Conservation (phyloP, 257 asterid species). For the Plantago major region DNA sequence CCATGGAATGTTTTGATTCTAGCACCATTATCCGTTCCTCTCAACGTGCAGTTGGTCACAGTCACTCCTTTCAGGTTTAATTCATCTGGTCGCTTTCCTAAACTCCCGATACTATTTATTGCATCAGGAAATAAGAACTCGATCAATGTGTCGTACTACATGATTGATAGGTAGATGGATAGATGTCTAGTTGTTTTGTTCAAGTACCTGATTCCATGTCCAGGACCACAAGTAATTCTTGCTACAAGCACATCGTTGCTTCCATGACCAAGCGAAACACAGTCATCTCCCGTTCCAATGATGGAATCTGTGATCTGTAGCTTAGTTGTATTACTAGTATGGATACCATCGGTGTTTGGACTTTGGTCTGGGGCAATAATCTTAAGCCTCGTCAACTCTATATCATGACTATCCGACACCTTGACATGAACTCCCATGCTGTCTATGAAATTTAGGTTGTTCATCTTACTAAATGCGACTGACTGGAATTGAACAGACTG, state of each 20-base stretch:
- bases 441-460: conserved; percentile 35
- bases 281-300: conserved; percentile 62
- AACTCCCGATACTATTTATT: conserved; percentile 55
- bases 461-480: conserved; percentile 20
- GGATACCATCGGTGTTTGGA: conserved; percentile 84
- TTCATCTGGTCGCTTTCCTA: conserved; percentile 57
- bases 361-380: conserved; percentile 62
- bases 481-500: conserved; percentile 39
- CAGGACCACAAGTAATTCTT: conserved; percentile 48
- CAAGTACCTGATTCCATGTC: conserved; percentile 59
- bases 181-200: neutral
- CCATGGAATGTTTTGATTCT: conserved; percentile 63
- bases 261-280: conserved; percentile 52
- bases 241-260: conserved; percentile 25
- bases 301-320: conserved; percentile 30
- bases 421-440: conserved; percentile 68
- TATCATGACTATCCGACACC: conserved; percentile 32
- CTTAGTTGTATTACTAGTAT: conserved; percentile 33
- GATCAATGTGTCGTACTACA: neutral
- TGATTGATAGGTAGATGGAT: neutral
- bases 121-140: too few species aligned
- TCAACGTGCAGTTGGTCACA: conserved; percentile 46
- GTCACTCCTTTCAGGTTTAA: conserved; percentile 29
- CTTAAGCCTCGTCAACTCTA: conserved; percentile 24
- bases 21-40: conserved; percentile 62